phyloP scores from a whole-genome alignment of 1,284 basidiomycete species.

The Singerocomus rubriflavus region DNA sequence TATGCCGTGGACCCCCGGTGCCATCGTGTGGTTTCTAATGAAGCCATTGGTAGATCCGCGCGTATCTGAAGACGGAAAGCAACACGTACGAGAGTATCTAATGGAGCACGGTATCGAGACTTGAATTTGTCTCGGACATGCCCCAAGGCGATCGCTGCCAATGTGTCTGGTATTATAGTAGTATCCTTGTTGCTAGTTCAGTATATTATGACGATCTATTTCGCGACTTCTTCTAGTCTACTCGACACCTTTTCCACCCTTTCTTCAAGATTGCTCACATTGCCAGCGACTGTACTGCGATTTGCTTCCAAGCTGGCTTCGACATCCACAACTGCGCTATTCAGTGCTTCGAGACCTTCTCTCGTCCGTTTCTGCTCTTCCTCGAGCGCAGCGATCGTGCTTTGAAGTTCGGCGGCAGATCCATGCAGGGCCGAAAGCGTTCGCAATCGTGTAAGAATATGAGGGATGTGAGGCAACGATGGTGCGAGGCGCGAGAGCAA shows the following conservation, averaged over 20 bases:
- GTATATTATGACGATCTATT: constrained; percentile 1
- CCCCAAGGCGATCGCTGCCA: not conserved
- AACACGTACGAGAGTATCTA: constrained; percentile 46
- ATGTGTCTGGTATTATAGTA: not conserved
- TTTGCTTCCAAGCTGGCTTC: constrained; percentile 79
- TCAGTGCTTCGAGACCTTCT: constrained; percentile 65
- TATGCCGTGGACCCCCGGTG: constrained; percentile 21
- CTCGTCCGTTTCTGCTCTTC: constrained; percentile 63
- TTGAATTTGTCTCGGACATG: constrained; percentile 4
- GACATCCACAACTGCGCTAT: constrained; percentile 65
- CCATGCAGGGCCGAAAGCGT: constrained; percentile 83
- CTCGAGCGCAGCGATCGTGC: constrained; percentile 66
- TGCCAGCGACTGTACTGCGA: constrained; percentile 63
- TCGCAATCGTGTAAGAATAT: constrained; percentile 84
- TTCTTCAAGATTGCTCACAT: constrained; percentile 63
- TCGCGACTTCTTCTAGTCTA: constrained; percentile 27
- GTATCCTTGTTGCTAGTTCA: constrained; percentile 1
- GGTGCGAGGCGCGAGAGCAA: constrained; percentile 83
- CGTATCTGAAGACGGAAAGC: constrained; percentile 48
- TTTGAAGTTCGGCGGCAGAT: constrained; percentile 77
- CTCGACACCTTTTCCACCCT: constrained; percentile 29
- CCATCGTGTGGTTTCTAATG: not conserved
- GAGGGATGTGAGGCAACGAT: constrained; percentile 85
- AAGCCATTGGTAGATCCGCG: constrained; percentile 31
- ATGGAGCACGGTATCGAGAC: constrained; percentile 26